Conservation (phyloP, 345 rosid genomes). For the Litchi chinensis region DNA sequence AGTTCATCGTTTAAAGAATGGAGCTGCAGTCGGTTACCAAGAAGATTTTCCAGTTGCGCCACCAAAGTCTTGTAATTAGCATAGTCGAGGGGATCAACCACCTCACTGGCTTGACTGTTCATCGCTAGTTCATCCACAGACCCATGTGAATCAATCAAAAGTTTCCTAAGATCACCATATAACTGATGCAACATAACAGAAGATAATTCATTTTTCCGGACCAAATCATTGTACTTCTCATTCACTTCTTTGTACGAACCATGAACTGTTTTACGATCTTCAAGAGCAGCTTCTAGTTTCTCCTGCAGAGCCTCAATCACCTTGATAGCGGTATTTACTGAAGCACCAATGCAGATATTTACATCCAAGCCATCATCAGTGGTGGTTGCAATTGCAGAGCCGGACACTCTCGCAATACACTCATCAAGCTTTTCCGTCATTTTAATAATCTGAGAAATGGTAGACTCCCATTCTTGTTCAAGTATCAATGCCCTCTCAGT, state of each 20-base stretch:
- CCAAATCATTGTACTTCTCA: slow-evolving; percentile 51
- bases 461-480: slow-evolving; percentile 59
- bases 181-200: slow-evolving; percentile 37
- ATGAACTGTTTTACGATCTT: slow-evolving; percentile 45
- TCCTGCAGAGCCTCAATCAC: slow-evolving; percentile 56
- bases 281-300: slow-evolving; percentile 52
- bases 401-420: slow-evolving; percentile 33
- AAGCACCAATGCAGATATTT: slow-evolving; percentile 41
- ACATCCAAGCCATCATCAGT: slow-evolving; percentile 43
- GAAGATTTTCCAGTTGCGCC: slow-evolving; percentile 51
- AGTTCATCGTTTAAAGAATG: slow-evolving; percentile 57
- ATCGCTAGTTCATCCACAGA: slow-evolving; percentile 32
- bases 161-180: slow-evolving; percentile 52
- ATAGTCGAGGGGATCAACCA: slow-evolving; percentile 48
- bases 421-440: slow-evolving; percentile 64
- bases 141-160: slow-evolving; percentile 44
- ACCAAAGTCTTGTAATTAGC: slow-evolving; percentile 43
- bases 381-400: slow-evolving; percentile 27
- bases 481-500: slow-evolving; percentile 47
- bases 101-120: slow-evolving; percentile 33
- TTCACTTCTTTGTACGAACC: slow-evolving; percentile 49
- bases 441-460: slow-evolving; percentile 45
- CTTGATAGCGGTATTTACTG: slow-evolving; percentile 57
- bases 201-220: slow-evolving; percentile 45
- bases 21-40: slow-evolving; percentile 61